Base-by-base conservation (phyloP, 1,284 basidiomycete genomes). In the Tilletia indica region DNA sequence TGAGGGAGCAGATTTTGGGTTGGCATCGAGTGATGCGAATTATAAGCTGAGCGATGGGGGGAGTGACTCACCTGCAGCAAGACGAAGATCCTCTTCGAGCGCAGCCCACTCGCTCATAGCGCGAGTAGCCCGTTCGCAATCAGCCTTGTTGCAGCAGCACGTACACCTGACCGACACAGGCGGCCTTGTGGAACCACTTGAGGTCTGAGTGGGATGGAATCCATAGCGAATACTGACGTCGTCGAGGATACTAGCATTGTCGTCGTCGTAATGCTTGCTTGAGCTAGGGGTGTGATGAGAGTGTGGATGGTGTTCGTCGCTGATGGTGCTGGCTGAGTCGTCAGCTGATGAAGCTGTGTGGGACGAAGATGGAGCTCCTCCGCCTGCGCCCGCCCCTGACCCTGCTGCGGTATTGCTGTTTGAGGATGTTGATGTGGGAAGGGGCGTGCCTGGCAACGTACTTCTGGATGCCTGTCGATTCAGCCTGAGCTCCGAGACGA, bases 101-200 rank as follows among this genome's bases (percentile, higher is more conserved):
- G 83, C 78, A n/a, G 76, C 74, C 74, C 81, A 78, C 63, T 83
- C 80, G 68, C 76, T 72, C 14, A 76, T 73, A n/a, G 81, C 78
- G 14, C 80, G 74, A 14, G 74, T 71, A 9, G 79, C 76, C 21
- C 76, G 72, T 2, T 77, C 75, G 63, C 82, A 83, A 31, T 77
- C 78, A 1, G 77, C 72, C 51, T 76, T 73, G 48, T 68, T 74
- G 72, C 82, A 83, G 74, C 82, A 83, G 67, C 82, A 83, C 11
- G 74, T 73, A 63, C 72, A 73, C n/a, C 72, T 39, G 19, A 47
- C 25, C 31, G 31, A 64, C 34, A 25, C 48, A n/a, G 36, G 48
- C 21, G 48, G 11, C 25, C 68, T 42, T 54, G 8, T 16, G 21
- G 12, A 42, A 19, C 9, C 49, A 56, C 51, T 49, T 19, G 39